These are phyloP conservation scores for Penicillium sp. DNA, from an alignment of 2,329 filamentous ascomycete genomes.

Conservation along the genomic window DNA sequence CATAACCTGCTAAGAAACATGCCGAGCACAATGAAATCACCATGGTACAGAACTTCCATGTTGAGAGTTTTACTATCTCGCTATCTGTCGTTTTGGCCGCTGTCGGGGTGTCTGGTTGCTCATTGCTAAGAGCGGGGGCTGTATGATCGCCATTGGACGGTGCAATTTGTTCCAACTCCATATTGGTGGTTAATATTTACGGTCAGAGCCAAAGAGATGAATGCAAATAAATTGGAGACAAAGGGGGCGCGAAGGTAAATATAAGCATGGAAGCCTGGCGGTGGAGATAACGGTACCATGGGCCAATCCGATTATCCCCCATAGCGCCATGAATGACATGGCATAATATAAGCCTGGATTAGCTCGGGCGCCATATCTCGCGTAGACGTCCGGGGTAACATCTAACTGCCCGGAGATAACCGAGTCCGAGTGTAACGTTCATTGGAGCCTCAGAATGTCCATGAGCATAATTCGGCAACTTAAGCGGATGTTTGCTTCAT, in stretches of 20 bases:
- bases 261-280: not conserved
- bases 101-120: not conserved
- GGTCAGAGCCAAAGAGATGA: not conserved
- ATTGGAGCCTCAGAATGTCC: too few relatives aligned
- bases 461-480: too few relatives aligned
- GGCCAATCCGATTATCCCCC: not conserved
- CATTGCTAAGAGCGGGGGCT: not conserved
- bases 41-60: not conserved
- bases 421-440: not conserved
- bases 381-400: not conserved
- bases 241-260: not conserved
- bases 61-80: not conserved
- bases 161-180: not conserved
- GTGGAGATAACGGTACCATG: not conserved
- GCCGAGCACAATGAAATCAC: not conserved
- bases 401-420: not conserved
- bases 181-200: not conserved
- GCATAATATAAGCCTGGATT: not conserved
- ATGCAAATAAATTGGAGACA: too few relatives aligned
- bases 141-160: not conserved
- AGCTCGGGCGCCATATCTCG: too few relatives aligned
- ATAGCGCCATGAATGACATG: not conserved
- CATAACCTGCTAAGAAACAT: not conserved
- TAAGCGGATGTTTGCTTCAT: too few relatives aligned
- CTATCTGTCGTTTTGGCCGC: not conserved